These are phyloP conservation scores for barrel medic (Medicago truncatula) DNA, from an alignment of 306 rosid species.

Conservation along the genomic window MtrunA17r5.0-ANR NC_053047.1:36589501-36590000, in stretches of 20 bases:
- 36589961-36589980: not conserved
- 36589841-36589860: not conserved
- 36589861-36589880: not conserved
- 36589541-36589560: conserved; percentile 58
- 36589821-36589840: conserved; percentile 31
- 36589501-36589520: conserved; percentile 24
- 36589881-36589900: not conserved
- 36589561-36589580: conserved; percentile 60
- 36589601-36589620: conserved; percentile 66
- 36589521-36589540: conserved; percentile 12
- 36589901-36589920: not conserved
- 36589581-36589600: conserved; percentile 71
- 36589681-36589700: conserved; percentile 52
- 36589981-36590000: not conserved
- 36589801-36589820: conserved; percentile 34
- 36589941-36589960: not conserved
- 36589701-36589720: conserved; percentile 57
- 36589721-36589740: conserved; percentile 49
- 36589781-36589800: conserved; percentile 65
- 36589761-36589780: conserved; percentile 69
- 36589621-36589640: conserved; percentile 53
- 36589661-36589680: conserved; percentile 54
- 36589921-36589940: not conserved
- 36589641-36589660: conserved; percentile 49
- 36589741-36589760: conserved; percentile 69